A percentile compares a stretch with the other conserved stretches of the same genome.
These are phyloP conservation scores for Leucosporidium scottii DNA, from an alignment of 768 basidiomycete genomes.

Conservation along the genomic window DNA sequence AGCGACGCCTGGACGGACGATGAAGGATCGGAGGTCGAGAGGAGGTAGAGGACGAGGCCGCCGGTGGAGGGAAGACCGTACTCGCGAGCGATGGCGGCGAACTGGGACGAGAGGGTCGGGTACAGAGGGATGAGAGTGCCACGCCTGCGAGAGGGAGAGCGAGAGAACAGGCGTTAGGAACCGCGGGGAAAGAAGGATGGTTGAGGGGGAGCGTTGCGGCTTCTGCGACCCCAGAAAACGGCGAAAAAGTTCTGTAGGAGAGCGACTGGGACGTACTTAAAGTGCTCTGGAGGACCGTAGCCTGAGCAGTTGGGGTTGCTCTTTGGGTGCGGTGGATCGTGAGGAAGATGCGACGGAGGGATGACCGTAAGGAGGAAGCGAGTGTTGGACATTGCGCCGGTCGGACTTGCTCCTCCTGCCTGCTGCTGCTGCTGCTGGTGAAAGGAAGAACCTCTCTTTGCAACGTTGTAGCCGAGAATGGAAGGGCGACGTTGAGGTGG, in stretches of 20 bases:
- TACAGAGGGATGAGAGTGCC: conserved; percentile 83
- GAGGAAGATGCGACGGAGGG: conserved; percentile 65
- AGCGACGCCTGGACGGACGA: conserved; percentile 37
- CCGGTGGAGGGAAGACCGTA: conserved; percentile 81
- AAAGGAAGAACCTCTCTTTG: no score
- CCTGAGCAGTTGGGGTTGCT: conserved; percentile 46
- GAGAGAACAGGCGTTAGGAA: neutral
- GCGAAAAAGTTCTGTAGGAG: conserved; percentile 41
- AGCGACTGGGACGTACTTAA: conserved; percentile 34
- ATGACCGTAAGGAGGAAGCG: conserved; percentile 72
- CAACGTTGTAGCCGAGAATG: no score
- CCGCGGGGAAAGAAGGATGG: no score
- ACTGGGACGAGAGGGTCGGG: conserved; percentile 71
- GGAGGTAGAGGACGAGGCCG: conserved; percentile 76
- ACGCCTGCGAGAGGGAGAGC: conserved; percentile 65
- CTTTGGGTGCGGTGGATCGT: conserved; percentile 45
- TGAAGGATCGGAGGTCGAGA: conserved; percentile 44
- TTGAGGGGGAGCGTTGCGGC: no score
- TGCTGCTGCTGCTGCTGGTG: no score
- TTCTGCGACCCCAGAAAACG: neutral
- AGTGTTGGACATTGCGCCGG: conserved; percentile 36
- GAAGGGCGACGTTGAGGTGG: no score
- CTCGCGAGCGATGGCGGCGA: conserved; percentile 82
- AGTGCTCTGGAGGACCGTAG: conserved; percentile 35
- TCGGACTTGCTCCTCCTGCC: no score